A percentile compares a stretch with the other conserved stretches of the same genome.
These are phyloP conservation scores for Albizia julibrissin DNA, from an alignment of 306 rosid species.

Conservation along the genomic window DNA sequence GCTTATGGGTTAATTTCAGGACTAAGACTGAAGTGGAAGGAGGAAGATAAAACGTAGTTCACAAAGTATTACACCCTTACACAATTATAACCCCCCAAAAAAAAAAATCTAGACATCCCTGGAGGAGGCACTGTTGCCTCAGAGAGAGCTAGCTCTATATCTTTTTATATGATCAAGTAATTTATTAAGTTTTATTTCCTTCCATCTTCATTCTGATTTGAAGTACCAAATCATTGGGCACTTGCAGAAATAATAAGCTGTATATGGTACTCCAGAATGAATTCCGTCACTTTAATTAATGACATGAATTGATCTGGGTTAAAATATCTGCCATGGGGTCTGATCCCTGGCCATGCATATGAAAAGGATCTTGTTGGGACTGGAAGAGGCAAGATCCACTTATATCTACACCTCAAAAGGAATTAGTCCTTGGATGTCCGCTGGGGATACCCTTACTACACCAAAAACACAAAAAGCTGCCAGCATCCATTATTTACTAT, in stretches of 20 bases:
- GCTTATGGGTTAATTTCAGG: background rate
- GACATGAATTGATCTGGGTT: slow-evolving; percentile 5
- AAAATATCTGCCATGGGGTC: background rate
- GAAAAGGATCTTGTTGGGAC: background rate
- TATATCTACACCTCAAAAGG: background rate
- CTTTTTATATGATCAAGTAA: background rate
- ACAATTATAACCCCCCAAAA: background rate
- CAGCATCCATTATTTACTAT: slow-evolving; percentile 11
- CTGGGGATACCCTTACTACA: background rate
- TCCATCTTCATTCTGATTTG: slow-evolving; percentile 2
- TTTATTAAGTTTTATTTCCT: background rate
- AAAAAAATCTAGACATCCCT: background rate
- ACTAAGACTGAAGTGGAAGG: background rate
- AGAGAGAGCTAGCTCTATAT: background rate
- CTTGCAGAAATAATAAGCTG: background rate
- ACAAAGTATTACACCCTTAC: background rate
- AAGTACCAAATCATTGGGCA: background rate
- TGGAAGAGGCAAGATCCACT: background rate
- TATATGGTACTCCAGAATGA: background rate
- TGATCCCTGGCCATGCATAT: background rate
- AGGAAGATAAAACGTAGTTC: slow-evolving; percentile 16
- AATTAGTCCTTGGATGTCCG: background rate
- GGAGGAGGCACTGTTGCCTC: background rate
- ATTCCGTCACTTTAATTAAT: background rate
- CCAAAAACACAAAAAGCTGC: background rate